phyloP scores from a whole-genome alignment of 257 asterid species.

The Solanum virginianum region DNA sequence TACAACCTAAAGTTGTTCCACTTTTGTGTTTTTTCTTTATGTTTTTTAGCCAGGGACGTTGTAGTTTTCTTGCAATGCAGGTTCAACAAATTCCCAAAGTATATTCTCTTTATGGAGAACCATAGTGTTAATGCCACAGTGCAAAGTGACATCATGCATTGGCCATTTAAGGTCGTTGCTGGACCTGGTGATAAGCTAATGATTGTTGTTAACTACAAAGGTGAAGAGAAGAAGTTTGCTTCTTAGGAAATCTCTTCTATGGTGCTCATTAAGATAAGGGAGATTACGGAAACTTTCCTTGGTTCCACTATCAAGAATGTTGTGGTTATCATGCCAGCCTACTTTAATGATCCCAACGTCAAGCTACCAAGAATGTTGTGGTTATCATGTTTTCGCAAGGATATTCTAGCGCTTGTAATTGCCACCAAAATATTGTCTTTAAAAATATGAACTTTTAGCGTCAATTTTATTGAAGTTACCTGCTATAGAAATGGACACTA shows the following conservation, averaged over 20 bases:
- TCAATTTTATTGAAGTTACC: too few relatives aligned
- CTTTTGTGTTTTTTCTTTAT: too few relatives aligned
- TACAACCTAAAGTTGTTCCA: too few relatives aligned
- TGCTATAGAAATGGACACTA: too few relatives aligned
- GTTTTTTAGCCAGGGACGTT: too few relatives aligned
- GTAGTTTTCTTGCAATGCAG: too few relatives aligned
- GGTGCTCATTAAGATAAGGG: neutral
- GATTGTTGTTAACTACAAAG: neutral
- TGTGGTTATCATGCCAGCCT: neutral
- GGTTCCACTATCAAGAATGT: neutral
- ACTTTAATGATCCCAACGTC: neutral
- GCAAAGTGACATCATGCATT: neutral
- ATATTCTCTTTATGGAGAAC: too few relatives aligned
- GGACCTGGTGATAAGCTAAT: neutral
- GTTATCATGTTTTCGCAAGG: neutral
- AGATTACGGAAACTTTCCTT: neutral
- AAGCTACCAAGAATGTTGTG: neutral
- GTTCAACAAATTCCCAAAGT: too few relatives aligned
- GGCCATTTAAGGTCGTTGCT: neutral
- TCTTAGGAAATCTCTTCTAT: neutral
- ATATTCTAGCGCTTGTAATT: too few relatives aligned
- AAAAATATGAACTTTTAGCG: too few relatives aligned
- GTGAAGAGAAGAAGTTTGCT: neutral
- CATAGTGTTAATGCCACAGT: neutral
- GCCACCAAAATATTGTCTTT: too few relatives aligned